Base-by-base conservation (phyloP, 306 rosid genomes). In the Malus domestica region DNA sequence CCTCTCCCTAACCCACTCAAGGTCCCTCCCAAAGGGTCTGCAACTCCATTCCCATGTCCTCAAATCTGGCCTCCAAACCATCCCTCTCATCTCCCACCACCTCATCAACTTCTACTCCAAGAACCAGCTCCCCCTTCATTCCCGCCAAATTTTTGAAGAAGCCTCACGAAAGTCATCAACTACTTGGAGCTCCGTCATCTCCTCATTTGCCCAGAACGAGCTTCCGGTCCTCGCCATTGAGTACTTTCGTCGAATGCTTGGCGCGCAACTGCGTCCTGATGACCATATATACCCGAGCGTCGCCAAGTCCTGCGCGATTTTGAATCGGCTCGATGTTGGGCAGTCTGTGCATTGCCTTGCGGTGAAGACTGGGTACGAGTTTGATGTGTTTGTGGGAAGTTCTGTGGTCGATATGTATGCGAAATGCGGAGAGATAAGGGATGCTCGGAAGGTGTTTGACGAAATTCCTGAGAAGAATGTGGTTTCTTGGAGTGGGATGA, bases 401-500 rank as follows among this genome's bases (percentile, higher is more conserved):
- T 92, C 96, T 18, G 35, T 87, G 60, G 85, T 94, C 66, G 91
- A 94, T 32, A 92, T 85, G 95, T 89, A 88, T 71, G 89, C 91
- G 0, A 95, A 94, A 45, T 88, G 96, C 4, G 88, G 90, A 2
- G 74, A 84, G 70, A 83, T 85, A 0, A 23, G 6, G 14, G 45
- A 55, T 62, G 97, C 97, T 0, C 87, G 92, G 38, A 78, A 78
- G 6, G 18, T 89, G 90, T 90, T 91, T 12, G 90, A 90, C 23
- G 88, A 85, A 86, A 91, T 91, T 96, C 96, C 93, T 15, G 69
- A 86, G 0, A 84, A 64, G 73, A 94, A 91, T 70, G 93, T 91
- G 62, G 97, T 94, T 54, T 89, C 96, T 61, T 94, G 97, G 96
- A 86, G 89, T 60, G 96, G 91, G 73, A 84, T 91, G 90, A 94